Evolutionary conservation across 148 eudicot species (phyloP), one percentile per base, ranked within the genome.

Genomic region (Silene latifolia): DNA sequence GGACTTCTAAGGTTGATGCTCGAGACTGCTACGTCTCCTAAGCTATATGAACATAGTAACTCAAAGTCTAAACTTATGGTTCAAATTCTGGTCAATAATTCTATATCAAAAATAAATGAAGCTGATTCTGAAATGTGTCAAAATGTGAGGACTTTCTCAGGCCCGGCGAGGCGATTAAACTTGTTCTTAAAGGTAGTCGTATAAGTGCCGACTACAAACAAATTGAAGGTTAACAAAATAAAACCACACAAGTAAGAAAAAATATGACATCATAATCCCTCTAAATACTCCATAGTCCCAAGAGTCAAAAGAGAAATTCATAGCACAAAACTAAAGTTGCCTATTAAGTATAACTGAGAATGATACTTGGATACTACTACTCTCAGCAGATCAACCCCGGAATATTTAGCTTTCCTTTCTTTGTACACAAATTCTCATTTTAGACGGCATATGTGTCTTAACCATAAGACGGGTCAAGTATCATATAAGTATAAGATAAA

Each of bases 261-360:
- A 1, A 17, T 58, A n/a, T 1, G 20, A 65, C 44, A 73, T 42
- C 67, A 74, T 63, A 60, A 74, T 24, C 59, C 57, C 14, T 8
- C 39, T 0, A 75, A 42, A 8, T 11, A 15, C 17, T 60, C 39
- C 64, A 9, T 25, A 14, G 18, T 7, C 51, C 67, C 23, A 64
- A 63, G 39, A 72, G 76, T 63, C 76, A 62, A 77, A 73, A 72
- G 51, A 42, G 14, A 79, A 79, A 74, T 79, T 69, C 64, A 19
- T 20, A 48, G 78, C 71, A 62, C 70, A 74, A 74, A 67, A 68
- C 66, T 58, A 75, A 21, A 53, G 56, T 63, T 23, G 59, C 44
- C 13, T 12, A 4, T 23, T 7, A 32, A 57, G 39, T 74, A 35
- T 64, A 56, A 66, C 53, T 73, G 62, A 74, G 77, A 74, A 79